These are phyloP conservation scores for Lobosporangium transversale DNA, from an alignment of 192 early-diverging fungal species.

Conservation along the genomic window DNA sequence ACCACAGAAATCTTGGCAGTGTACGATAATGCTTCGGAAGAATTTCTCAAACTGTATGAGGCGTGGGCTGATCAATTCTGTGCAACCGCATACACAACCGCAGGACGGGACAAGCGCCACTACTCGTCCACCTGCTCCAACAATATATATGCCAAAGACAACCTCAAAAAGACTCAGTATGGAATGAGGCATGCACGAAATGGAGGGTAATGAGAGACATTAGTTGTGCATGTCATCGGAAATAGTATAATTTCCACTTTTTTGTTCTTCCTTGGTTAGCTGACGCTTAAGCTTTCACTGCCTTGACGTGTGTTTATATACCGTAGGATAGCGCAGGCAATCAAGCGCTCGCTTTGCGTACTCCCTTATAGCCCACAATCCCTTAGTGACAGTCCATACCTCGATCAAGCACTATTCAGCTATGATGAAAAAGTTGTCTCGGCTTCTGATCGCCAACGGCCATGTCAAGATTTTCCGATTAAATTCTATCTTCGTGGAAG, in stretches of 20 bases:
- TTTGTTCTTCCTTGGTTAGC: too few relatives aligned
- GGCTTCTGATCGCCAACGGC: slow-evolving; percentile 65
- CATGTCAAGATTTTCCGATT: slow-evolving; percentile 62
- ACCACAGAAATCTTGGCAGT: slow-evolving; percentile 65
- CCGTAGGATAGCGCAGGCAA: slow-evolving; percentile 62
- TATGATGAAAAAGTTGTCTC: slow-evolving; percentile 77
- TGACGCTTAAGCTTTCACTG: too few relatives aligned
- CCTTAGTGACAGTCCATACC: slow-evolving; percentile 70
- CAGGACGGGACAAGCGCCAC: slow-evolving; percentile 45
- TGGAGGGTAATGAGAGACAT: slow-evolving; percentile 75
- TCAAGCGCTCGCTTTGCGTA: slow-evolving; percentile 65
- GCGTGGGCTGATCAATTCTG: slow-evolving; percentile 57
- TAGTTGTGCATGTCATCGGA: too few relatives aligned
- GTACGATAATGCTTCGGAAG: slow-evolving; percentile 73
- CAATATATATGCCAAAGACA: slow-evolving; percentile 67
- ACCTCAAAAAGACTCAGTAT: slow-evolving; percentile 61
- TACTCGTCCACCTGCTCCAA: slow-evolving; percentile 60
- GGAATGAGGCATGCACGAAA: slow-evolving; percentile 72
- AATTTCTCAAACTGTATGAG: slow-evolving; percentile 67
- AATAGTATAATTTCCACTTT: too few relatives aligned
- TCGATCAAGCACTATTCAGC: slow-evolving; percentile 69
- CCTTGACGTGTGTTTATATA: not conserved
- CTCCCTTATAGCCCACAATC: slow-evolving; percentile 74
- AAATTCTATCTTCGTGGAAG: slow-evolving; percentile 72
- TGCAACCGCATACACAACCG: slow-evolving; percentile 47